Conservation (phyloP, 352 stramenopile species). For the Phytophthora podocarpi region DNA sequence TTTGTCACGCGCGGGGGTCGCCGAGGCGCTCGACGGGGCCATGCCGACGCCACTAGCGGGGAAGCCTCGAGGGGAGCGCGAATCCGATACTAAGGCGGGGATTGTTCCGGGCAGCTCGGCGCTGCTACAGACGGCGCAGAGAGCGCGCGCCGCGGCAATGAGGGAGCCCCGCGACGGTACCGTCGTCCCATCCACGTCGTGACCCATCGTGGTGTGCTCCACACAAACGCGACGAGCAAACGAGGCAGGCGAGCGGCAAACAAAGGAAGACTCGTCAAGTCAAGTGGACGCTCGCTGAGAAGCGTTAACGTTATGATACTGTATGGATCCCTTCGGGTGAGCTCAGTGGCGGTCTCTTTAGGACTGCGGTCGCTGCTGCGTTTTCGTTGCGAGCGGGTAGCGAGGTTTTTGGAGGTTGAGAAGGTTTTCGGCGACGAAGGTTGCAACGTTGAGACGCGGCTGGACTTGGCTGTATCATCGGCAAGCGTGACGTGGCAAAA, state of each 20-base stretch:
- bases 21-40: constrained; percentile 25
- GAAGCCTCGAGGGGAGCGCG: constrained; percentile 12
- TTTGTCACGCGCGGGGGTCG: constrained; percentile 51
- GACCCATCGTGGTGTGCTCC: constrained; percentile 34
- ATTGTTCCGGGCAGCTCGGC: constrained; percentile 28
- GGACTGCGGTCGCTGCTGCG: no score
- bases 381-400: no score
- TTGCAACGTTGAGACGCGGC: constrained; percentile 20
- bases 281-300: neutral
- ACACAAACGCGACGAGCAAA: constrained; percentile 33
- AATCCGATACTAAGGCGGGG: constrained; percentile 34
- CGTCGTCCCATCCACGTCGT: constrained; percentile 41
- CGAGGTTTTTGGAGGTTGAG: no score
- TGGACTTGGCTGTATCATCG: no score
- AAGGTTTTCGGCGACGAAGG: neutral
- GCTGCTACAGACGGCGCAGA: constrained; percentile 41
- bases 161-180: constrained; percentile 27
- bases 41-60: constrained; percentile 16
- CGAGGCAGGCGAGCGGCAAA: constrained; percentile 14
- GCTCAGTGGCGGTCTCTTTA: no score
- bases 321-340: no score
- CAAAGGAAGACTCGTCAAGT: constrained; percentile 8
- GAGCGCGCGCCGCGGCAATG: constrained; percentile 28
- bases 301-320: no score
- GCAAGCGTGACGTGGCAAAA: constrained; percentile 3